Evolutionary conservation across 805 yeast genomes (phyloP), one percentile per base, ranked within the genome.

Genomic region (Starmerella vitae): DNA sequence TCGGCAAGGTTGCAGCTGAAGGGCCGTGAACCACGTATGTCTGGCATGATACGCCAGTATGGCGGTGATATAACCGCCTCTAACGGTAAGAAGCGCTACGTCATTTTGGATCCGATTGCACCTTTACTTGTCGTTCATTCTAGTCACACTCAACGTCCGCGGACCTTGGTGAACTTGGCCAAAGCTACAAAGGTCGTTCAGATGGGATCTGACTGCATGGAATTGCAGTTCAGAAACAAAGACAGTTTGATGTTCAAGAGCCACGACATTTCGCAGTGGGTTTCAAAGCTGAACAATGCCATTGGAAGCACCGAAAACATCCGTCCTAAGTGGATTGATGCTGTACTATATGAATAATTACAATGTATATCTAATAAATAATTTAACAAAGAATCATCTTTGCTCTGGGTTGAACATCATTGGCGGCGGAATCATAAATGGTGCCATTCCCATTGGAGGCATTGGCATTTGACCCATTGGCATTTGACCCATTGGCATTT

Each of bases 21-120:
- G 1, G 60, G 63, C 24, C 2, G 37, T 37, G 12, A 40, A 34
- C 27, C 42, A 51, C 78, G 48, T 4, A 36, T 36, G 18, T 36
- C 79, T 54, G 96, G 96, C 0, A 76, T 64, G 52, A 62, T 88
- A 61, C 73, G 74, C 50, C 97, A 86, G 60, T 83, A 78, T 53
- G 97, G 97, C 15, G 96, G 96, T 8, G 97, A 86, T 61, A 71
- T 91, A 49, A 71, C 67, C 13, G 34, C 14, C 4, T 18, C 36
- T 3, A 63, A 67, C 21, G 73, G 86, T 75, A 72, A 80, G 49
- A 71, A 79, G 47, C 67, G 96, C 41, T 82, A 60, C 60, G 84
- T 78, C 62, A 76, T 71, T 47, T 64, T 86, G n/a, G 64, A 70
- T 33, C 93, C 88, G 0, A 69, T 75, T 7, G 20, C 43, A 4